Evolutionary conservation across 768 basidiomycete species (phyloP).

Genomic region (Clavulina sp.): DNA sequence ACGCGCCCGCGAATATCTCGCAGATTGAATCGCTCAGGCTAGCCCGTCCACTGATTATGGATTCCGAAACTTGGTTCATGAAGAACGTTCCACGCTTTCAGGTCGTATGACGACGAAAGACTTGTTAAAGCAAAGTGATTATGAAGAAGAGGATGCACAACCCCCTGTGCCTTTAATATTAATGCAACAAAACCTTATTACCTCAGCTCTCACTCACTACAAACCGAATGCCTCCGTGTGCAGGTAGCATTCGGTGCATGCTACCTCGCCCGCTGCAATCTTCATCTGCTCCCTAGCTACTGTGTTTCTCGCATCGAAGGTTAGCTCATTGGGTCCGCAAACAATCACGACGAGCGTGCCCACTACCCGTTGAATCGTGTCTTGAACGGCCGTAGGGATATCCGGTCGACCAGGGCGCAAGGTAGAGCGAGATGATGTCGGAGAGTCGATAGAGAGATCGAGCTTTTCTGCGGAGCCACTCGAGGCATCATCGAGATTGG

Average conservation of each 20-base stretch:
- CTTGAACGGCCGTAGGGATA: slow-evolving; percentile 18
- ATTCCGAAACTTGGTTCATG: too few species aligned
- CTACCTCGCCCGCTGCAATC: slow-evolving; percentile 17
- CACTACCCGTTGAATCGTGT: neutral
- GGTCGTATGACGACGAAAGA: too few species aligned
- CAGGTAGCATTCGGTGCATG: slow-evolving; percentile 17
- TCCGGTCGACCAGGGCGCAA: slow-evolving; percentile 13
- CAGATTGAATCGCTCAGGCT: too few species aligned
- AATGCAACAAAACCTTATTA: too few species aligned
- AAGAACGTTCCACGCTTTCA: too few species aligned
- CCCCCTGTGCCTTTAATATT: too few species aligned
- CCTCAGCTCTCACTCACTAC: too few species aligned
- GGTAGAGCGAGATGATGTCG: slow-evolving; percentile 10
- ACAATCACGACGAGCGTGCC: slow-evolving; percentile 12
- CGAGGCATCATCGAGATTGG: neutral
- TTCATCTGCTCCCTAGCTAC: slow-evolving; percentile 18
- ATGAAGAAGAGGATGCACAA: too few species aligned
- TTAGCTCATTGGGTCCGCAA: slow-evolving; percentile 19
- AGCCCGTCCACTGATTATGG: too few species aligned
- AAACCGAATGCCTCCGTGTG: too few species aligned
- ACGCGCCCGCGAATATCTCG: too few species aligned
- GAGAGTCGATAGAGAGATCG: slow-evolving; percentile 11
- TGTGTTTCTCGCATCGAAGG: slow-evolving; percentile 20
- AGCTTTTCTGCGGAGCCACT: neutral
- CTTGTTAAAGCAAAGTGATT: too few species aligned